Evolutionary conservation across 2,329 filamentous ascomycete genomes (phyloP).

Genomic region (Thermochaetoides dissita): DNA sequence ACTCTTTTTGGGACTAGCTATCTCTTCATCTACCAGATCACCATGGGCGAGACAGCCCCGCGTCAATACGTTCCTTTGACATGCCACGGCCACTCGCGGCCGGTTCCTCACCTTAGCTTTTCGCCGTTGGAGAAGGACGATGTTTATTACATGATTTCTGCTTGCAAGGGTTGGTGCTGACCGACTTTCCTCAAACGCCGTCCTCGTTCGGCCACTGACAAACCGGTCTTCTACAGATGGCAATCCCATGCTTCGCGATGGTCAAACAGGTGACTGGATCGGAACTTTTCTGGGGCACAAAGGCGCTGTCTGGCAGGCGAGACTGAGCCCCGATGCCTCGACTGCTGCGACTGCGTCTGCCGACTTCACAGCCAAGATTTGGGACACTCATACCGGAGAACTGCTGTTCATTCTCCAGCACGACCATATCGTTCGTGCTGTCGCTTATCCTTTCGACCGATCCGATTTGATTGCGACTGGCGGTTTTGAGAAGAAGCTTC

Average conservation of each 20-base stretch:
- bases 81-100: slow-evolving; percentile 86
- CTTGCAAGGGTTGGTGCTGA: slow-evolving; percentile 58
- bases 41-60: slow-evolving; percentile 19
- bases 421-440: slow-evolving; percentile 84
- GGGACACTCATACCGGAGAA: slow-evolving; percentile 93
- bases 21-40: slow-evolving; percentile 1
- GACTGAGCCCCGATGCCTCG: slow-evolving; percentile 74
- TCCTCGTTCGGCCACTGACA: slow-evolving; percentile 12
- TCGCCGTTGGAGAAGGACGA: slow-evolving; percentile 71
- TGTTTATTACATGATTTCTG: slow-evolving; percentile 82
- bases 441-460: slow-evolving; percentile 74
- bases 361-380: slow-evolving; percentile 92
- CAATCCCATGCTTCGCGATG: slow-evolving; percentile 96
- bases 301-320: slow-evolving; percentile 92
- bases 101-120: slow-evolving; percentile 83
- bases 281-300: slow-evolving; percentile 97
- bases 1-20: not conserved
- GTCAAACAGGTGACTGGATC: slow-evolving; percentile 93
- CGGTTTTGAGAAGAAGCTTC: slow-evolving; percentile 90
- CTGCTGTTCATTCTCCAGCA: slow-evolving; percentile 77
- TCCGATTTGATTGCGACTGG: slow-evolving; percentile 83
- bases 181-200: not conserved
- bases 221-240: slow-evolving; percentile 48
- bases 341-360: slow-evolving; percentile 88
- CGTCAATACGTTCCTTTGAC: slow-evolving; percentile 71